phyloP scores from a whole-genome alignment of 2,329 filamentous ascomycete species.

The Aureobasidium sp. region DNA sequence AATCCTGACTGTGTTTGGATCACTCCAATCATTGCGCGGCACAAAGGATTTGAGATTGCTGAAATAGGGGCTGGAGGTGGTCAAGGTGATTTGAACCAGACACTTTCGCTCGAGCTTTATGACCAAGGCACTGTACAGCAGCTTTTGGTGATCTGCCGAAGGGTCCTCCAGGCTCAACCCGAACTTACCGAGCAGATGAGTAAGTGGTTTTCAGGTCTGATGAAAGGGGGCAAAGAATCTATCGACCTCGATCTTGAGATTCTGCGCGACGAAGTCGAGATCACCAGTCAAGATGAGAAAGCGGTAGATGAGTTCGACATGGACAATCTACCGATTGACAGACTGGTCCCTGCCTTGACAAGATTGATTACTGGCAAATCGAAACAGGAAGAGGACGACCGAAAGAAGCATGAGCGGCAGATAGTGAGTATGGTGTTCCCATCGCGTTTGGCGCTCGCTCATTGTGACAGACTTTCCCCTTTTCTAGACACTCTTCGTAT shows the following conservation, averaged over 20 bases:
- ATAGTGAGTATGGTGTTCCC: constrained; percentile 22
- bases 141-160: constrained; percentile 46
- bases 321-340: constrained; percentile 28
- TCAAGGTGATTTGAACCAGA: constrained; percentile 63
- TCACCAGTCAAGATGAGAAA: constrained; percentile 14
- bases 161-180: constrained; percentile 31
- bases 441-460: constrained; percentile 1
- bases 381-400: constrained; percentile 21
- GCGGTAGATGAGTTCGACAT: constrained; percentile 14
- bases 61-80: constrained; percentile 77
- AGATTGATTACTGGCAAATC: constrained; percentile 24
- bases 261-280: constrained; percentile 12
- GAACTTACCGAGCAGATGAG: constrained; percentile 31
- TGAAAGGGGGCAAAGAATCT: constrained; percentile 22
- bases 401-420: constrained; percentile 20
- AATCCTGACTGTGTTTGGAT: constrained; percentile 55
- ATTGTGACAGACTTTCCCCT: constrained; percentile 57
- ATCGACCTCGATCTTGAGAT: constrained; percentile 21
- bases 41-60: constrained; percentile 55
- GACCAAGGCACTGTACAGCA: constrained; percentile 43
- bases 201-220: constrained; percentile 25
- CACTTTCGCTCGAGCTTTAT: constrained; percentile 57
- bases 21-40: constrained; percentile 65
- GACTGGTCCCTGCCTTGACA: constrained; percentile 27
- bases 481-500: constrained; percentile 84